Evolutionary conservation across 305 asterid genomes (phyloP).

Genomic region (Fraxinus platypoda): DNA sequence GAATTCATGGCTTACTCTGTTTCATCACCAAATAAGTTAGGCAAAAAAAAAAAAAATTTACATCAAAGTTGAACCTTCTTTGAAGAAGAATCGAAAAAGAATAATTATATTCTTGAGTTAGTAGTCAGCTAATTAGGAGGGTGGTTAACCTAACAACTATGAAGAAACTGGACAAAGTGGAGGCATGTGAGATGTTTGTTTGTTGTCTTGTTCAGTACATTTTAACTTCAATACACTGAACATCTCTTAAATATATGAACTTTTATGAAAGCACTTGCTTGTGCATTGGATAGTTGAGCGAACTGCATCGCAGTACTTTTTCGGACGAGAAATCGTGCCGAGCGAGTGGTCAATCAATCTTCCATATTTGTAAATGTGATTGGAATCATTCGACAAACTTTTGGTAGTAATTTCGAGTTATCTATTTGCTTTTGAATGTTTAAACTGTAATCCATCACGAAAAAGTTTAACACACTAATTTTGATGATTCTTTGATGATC

Average conservation of each 20-base stretch:
- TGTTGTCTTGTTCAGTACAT: background rate
- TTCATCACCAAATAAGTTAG: background rate
- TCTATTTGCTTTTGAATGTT: background rate
- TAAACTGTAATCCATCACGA: background rate
- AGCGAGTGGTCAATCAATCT: background rate
- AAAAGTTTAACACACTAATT: background rate
- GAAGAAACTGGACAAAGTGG: background rate
- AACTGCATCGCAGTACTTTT: background rate
- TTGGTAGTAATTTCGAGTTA: background rate
- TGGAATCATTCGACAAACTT: background rate
- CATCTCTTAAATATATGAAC: background rate
- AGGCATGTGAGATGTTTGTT: background rate
- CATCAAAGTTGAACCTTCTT: background rate
- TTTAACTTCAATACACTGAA: background rate
- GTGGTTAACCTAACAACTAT: background rate
- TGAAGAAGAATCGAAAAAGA: background rate
- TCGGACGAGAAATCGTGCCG: background rate
- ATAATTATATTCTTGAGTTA: background rate
- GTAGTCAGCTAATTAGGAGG: background rate
- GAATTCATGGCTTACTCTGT: slow-evolving; percentile 25
- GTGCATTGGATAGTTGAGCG: background rate
- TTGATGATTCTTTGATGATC: background rate
- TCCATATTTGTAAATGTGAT: background rate
- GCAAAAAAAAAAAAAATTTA: background rate
- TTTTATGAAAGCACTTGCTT: background rate